Conservation (phyloP, 2,329 filamentous ascomycete genomes). For the Huntiella savannae region DNA sequence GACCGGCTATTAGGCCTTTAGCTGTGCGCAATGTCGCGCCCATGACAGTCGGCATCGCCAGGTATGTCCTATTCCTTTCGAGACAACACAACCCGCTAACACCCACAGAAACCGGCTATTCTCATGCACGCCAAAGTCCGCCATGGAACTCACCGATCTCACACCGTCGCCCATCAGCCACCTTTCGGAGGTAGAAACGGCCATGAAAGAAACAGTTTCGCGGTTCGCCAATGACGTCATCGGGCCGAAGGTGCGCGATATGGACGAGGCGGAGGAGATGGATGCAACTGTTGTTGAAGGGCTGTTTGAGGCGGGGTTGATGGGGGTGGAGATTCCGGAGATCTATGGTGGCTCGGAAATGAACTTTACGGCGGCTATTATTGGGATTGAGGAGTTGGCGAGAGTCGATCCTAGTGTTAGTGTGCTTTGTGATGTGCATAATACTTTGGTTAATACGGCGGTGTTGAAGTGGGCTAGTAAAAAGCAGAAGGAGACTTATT, state of each 20-base stretch:
- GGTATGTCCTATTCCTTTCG: too few relatives aligned
- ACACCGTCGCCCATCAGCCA: constrained; percentile 85
- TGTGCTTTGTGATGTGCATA: constrained; percentile 92
- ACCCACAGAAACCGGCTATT: too few relatives aligned
- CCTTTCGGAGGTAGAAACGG: constrained; percentile 69
- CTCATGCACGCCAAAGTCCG: constrained; percentile 7
- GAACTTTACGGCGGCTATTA: constrained; percentile 94
- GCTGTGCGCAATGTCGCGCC: too few relatives aligned
- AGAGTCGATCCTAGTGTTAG: constrained; percentile 86
- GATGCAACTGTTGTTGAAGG: constrained; percentile 74
- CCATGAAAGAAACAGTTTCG: constrained; percentile 77
- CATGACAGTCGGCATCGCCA: too few relatives aligned
- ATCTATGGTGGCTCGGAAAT: constrained; percentile 92
- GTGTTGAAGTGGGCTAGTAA: constrained; percentile 68
- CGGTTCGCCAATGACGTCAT: constrained; percentile 85
- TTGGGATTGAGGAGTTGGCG: constrained; percentile 92
- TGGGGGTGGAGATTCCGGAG: constrained; percentile 95
- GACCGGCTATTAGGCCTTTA: too few relatives aligned
- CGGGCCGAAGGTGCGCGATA: constrained; percentile 78
- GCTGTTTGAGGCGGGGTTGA: constrained; percentile 90
- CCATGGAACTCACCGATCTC: constrained; percentile 50
- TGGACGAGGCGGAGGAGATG: constrained; percentile 95
- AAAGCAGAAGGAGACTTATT: constrained; percentile 62
- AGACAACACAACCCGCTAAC: too few relatives aligned
- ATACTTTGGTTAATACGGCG: constrained; percentile 90